A percentile compares a stretch with the other conserved stretches of the same genome.
These are phyloP conservation scores for Fragaria nilgerrensis DNA, from an alignment of 306 rosid genomes.

Conservation along the genomic window DNA sequence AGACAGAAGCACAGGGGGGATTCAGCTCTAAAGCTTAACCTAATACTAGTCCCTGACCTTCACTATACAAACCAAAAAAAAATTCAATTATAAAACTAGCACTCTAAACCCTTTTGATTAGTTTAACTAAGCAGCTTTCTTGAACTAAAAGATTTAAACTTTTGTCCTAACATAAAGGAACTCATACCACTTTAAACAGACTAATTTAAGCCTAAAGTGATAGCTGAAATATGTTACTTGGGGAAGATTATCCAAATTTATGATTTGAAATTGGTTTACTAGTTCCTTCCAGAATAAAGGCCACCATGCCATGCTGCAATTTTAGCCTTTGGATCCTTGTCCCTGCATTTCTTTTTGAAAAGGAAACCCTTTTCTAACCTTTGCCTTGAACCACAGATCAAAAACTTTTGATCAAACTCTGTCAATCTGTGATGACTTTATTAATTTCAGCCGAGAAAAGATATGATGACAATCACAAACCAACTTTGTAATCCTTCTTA, in stretches of 20 bases:
- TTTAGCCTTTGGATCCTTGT: constrained; percentile 12
- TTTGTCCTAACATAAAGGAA: constrained; percentile 3
- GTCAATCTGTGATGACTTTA: background rate
- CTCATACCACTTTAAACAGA: background rate
- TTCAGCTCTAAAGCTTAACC: constrained; percentile 8
- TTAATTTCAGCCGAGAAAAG: background rate
- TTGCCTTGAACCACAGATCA: background rate
- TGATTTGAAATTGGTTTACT: background rate
- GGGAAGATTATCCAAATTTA: background rate
- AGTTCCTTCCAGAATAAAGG: constrained; percentile 11
- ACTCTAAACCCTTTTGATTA: background rate
- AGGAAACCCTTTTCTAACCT: background rate
- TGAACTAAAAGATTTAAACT: constrained; percentile 13
- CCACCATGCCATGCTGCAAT: constrained; percentile 8
- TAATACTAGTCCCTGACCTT: background rate
- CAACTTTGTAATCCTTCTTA: background rate
- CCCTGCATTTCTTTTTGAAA: background rate
- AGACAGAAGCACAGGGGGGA: background rate
- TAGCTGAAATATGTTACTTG: constrained; percentile 13
- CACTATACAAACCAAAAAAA: background rate
- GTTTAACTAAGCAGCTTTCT: background rate
- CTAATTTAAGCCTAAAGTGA: constrained; percentile 7
- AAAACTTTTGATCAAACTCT: background rate
- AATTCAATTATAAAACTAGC: background rate
- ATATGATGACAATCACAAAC: background rate